These are phyloP conservation scores for Penicillium atrosanguineum DNA, from an alignment of 495 filamentous ascomycete species.

Conservation along the genomic window DNA sequence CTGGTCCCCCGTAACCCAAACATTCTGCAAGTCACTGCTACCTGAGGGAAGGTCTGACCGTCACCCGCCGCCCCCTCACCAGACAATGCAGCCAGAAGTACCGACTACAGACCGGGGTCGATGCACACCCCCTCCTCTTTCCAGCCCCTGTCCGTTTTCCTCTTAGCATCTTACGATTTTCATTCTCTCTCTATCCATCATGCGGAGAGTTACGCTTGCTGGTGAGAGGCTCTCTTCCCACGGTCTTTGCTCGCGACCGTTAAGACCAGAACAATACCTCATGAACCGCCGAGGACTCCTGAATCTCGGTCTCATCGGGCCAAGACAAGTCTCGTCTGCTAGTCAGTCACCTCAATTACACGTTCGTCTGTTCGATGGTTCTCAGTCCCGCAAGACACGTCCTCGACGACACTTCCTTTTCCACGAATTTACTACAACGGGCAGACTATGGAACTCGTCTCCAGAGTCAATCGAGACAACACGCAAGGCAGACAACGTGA, in stretches of 20 bases:
- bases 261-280: conserved; percentile 6
- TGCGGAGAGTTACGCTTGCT: conserved; percentile 20
- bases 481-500: background rate
- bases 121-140: conserved; percentile 11
- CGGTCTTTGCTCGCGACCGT: conserved; percentile 15
- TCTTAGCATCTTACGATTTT: background rate
- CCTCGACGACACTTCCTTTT: background rate
- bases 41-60: conserved; percentile 4
- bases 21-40: conserved; percentile 6
- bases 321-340: conserved; percentile 7
- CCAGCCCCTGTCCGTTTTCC: background rate
- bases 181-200: conserved; percentile 11
- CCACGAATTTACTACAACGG: conserved; percentile 1
- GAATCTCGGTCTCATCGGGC: background rate
- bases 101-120: conserved; percentile 18
- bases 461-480: conserved; percentile 3
- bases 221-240: conserved; percentile 28
- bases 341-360: background rate
- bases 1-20: background rate
- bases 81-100: conserved; percentile 11
- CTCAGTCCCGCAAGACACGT: background rate
- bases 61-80: background rate
- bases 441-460: background rate
- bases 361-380: background rate
- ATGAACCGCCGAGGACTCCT: conserved; percentile 1